These are phyloP conservation scores for Termitomyces heimii DNA, from an alignment of 768 basidiomycete genomes.

Conservation along the genomic window DNA sequence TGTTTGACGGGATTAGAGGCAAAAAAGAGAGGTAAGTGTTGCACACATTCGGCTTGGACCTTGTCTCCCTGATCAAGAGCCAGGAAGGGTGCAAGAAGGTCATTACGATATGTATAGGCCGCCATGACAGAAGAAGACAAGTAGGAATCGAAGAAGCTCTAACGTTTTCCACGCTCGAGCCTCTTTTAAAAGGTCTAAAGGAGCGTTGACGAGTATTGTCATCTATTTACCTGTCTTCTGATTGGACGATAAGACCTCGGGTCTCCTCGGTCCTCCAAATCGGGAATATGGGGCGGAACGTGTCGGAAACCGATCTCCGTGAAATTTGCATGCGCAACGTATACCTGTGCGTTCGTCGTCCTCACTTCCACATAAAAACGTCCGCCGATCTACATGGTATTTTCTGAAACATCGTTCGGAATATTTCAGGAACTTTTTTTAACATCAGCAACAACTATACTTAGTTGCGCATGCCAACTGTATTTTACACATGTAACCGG, in stretches of 20 bases:
- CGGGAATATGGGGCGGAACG: conserved; percentile 12
- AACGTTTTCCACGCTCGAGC: conserved; percentile 7
- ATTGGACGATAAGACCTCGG: conserved; percentile 39
- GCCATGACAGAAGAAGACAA: conserved; percentile 17
- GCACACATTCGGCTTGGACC: conserved; percentile 88
- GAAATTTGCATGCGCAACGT: conserved; percentile 1
- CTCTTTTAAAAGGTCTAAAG: conserved; percentile 14
- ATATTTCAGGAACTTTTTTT: neutral
- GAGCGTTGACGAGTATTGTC: conserved; percentile 18
- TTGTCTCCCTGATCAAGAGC: conserved; percentile 86
- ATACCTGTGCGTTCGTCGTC: neutral
- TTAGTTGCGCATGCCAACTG: neutral
- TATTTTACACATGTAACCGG: neutral
- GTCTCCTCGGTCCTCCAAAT: conserved; percentile 3
- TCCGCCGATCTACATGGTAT: neutral
- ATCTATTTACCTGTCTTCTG: conserved; percentile 20
- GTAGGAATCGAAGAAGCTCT: conserved; percentile 14
- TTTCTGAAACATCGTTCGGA: neutral
- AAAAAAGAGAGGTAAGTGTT: conserved; percentile 3
- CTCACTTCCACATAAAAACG: neutral
- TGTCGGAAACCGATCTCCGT: conserved; percentile 14
- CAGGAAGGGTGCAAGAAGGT: conserved; percentile 87
- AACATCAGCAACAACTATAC: neutral
- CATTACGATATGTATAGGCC: conserved; percentile 57
- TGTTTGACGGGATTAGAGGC: conserved; percentile 27